Evolutionary conservation across 495 filamentous ascomycete species (phyloP).

Genomic region (Staphylotrichum tortipilum): DNA sequence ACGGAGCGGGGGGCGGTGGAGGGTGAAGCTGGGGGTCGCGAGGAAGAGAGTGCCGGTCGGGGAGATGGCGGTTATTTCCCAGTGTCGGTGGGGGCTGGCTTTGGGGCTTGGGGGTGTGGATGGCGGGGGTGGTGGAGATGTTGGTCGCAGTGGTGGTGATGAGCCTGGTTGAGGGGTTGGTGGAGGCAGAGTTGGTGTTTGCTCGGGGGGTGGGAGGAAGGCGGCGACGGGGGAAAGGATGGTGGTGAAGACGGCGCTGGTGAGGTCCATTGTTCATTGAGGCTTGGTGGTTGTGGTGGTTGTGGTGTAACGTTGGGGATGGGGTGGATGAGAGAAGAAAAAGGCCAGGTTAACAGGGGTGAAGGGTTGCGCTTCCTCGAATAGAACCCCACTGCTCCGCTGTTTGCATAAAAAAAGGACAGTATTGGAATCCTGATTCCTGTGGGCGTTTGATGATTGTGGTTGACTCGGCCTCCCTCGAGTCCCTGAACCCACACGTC

Average conservation of each 20-base stretch:
- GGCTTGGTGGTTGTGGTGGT: not conserved
- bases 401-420: too few species aligned
- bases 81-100: slow-evolving; percentile 26
- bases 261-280: slow-evolving; percentile 17
- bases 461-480: too few species aligned
- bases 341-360: too few species aligned
- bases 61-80: too few species aligned
- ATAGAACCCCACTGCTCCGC: too few species aligned
- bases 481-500: too few species aligned
- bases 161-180: not conserved
- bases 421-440: too few species aligned
- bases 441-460: too few species aligned
- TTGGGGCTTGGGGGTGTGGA: slow-evolving; percentile 2
- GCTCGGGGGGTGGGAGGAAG: not conserved
- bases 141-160: not conserved
- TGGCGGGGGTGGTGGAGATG: too few species aligned
- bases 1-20: slow-evolving; percentile 26
- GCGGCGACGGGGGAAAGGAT: slow-evolving; percentile 22
- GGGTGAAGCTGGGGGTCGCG: slow-evolving; percentile 26
- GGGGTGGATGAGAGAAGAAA: too few species aligned
- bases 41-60: slow-evolving; percentile 31
- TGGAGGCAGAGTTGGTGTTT: not conserved
- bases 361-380: too few species aligned
- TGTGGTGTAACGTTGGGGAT: too few species aligned
- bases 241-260: slow-evolving; percentile 15